Base-by-base conservation (phyloP, 2,329 filamentous ascomycete genomes). In the Cercospora canescens region DNA sequence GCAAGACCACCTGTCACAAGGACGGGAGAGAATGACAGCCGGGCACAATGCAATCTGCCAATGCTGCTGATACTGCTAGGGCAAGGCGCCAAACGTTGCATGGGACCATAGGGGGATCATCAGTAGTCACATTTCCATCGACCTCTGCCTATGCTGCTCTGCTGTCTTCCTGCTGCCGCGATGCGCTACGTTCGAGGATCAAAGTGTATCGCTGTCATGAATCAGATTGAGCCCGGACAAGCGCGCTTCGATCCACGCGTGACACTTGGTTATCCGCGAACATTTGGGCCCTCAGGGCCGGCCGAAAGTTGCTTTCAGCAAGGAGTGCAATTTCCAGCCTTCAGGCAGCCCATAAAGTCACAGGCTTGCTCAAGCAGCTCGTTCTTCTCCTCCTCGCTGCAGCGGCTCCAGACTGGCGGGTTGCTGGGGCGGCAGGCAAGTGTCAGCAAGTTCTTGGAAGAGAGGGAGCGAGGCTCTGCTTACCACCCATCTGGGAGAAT, bases 371-470 rank as follows among this genome's bases (percentile, higher is more conserved):
- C 45, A 12, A 67, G 65, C 30, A 67, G 48, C 14, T 45, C 18
- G 21, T 35, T 14, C 28, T 57, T 60, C 65, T 67, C 65, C 18
- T n/a, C 18, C 28, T 37, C 28, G 24, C 34, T 39, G 61, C 65
- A 67, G 26, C 32, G 24, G 30, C 21, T 12, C 65, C 65, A 67
- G 37, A 39, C 45, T 41, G 65, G 65, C 41, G 65, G 65, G 28
- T 48, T 48, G 58, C 63, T 56, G 4, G 16, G 8, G 30, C 9
- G 30, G 11, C 14, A 55, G 26, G 28, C 26, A 21, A 18, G 16
- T 50, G 18, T 56, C 52, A 35, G 52, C 26, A 16, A 30, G 21
- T 35, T 16, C 35, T n/a, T 6, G 57, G 30, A 45, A 14, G n/a
- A n/a, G n/a, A 28, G 21, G 35, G 26, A 5, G 26, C 35, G 9